phyloP scores from a whole-genome alignment of 345 rosid species.

The Sisymbrium irio region DNA sequence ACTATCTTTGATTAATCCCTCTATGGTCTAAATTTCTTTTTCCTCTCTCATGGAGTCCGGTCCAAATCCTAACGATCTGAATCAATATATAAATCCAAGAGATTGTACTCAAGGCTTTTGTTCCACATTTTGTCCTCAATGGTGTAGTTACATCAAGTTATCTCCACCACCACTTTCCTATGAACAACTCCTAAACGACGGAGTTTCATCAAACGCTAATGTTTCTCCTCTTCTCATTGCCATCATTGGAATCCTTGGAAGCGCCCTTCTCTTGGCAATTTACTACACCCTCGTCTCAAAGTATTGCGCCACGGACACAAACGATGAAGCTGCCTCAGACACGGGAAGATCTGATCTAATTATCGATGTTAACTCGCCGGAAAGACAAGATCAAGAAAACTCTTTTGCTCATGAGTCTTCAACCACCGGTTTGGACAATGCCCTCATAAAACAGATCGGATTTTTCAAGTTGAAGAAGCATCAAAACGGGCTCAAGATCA shows the following conservation, averaged over 20 bases:
- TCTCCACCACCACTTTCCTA: constrained; percentile 62
- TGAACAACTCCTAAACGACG: constrained; percentile 37
- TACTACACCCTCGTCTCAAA: constrained; percentile 79
- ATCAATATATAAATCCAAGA: constrained; percentile 51
- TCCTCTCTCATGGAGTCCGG: constrained; percentile 33
- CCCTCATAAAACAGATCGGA: constrained; percentile 66
- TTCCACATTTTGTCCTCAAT: constrained; percentile 72
- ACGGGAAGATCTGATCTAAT: constrained; percentile 29
- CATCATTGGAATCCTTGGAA: constrained; percentile 66
- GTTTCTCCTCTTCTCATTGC: constrained; percentile 85
- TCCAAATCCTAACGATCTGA: constrained; percentile 45
- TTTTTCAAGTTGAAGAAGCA: constrained; percentile 55
- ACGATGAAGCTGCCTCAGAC: constrained; percentile 29
- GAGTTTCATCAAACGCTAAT: constrained; percentile 43
- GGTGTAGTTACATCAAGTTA: constrained; percentile 61
- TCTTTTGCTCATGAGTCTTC: constrained; percentile 60
- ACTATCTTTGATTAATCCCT: constrained; percentile 1
- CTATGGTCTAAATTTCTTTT: not conserved
- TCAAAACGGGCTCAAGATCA: constrained; percentile 40
- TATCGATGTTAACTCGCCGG: constrained; percentile 40
- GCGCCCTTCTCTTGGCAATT: constrained; percentile 73
- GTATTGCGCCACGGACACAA: constrained; percentile 42
- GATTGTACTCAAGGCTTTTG: constrained; percentile 83
- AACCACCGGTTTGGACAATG: constrained; percentile 72
- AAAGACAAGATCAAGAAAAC: constrained; percentile 36